Conservation (phyloP, 306 rosid genomes). For the Erythrophleum fordii region DNA sequence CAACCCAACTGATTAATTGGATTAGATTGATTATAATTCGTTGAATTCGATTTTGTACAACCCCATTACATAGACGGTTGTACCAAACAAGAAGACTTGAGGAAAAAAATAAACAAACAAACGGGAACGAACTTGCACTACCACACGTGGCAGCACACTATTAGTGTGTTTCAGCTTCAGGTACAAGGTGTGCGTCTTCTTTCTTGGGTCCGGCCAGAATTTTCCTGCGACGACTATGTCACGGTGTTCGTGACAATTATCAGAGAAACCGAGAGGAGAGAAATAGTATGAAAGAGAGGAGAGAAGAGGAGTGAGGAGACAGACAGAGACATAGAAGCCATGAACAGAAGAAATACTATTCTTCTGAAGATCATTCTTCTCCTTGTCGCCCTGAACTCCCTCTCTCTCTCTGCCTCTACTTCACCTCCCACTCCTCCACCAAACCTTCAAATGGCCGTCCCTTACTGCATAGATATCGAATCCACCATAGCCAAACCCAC, state of each 20-base stretch:
- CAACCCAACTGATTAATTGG: too few species aligned
- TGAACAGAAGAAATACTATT: conserved; percentile 53
- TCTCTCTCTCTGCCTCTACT: conserved; percentile 48
- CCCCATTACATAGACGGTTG: too few species aligned
- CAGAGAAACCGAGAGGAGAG: background rate
- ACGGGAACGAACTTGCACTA: background rate
- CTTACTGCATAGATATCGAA: conserved; percentile 17
- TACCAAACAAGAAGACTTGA: too few species aligned
- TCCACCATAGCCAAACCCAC: background rate
- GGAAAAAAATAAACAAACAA: too few species aligned
- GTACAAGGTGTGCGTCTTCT: too few species aligned
- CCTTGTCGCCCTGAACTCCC: conserved; percentile 37
- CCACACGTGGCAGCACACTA: background rate
- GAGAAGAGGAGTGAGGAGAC: background rate
- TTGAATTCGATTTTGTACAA: too few species aligned
- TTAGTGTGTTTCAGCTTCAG: background rate
- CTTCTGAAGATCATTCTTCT: conserved; percentile 56
- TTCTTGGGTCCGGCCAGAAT: background rate
- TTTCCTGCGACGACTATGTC: background rate
- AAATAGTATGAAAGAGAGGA: background rate
- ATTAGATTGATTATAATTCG: too few species aligned
- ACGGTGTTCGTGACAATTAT: background rate
- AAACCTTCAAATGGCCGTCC: conserved; percentile 36
- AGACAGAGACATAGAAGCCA: conserved; percentile 20
- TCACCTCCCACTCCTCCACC: conserved; percentile 45